A percentile compares a stretch with the other conserved stretches of the same genome.
phyloP scores from a whole-genome alignment of 2,329 filamentous ascomycete species.

The Monosporascus sp. region DNA sequence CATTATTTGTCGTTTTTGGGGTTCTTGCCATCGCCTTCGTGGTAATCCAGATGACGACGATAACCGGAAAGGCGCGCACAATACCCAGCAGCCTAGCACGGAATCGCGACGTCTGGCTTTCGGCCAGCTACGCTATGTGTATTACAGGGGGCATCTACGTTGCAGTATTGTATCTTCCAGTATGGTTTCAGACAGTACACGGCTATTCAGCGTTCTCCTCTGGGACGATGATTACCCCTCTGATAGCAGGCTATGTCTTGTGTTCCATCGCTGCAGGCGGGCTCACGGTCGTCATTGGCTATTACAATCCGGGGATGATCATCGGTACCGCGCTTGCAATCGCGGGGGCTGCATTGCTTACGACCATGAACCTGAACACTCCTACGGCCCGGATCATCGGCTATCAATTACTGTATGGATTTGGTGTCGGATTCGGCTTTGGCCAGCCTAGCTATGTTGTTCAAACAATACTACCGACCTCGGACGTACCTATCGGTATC shows the following conservation, averaged over 20 bases:
- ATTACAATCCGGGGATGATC: slow-evolving; percentile 12
- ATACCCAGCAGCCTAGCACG: slow-evolving; percentile 3
- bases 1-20: slow-evolving; percentile 1
- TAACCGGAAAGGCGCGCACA: slow-evolving; percentile 1
- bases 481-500: slow-evolving; percentile 12
- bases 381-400: slow-evolving; percentile 8
- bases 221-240: slow-evolving; percentile 2
- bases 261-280: slow-evolving; percentile 7
- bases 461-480: slow-evolving; percentile 8
- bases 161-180: slow-evolving; percentile 4
- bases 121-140: slow-evolving; percentile 9
- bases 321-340: slow-evolving; percentile 6
- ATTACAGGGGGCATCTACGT: slow-evolving; percentile 10
- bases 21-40: not conserved
- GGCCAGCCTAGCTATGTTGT: slow-evolving; percentile 14
- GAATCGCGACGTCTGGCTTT: slow-evolving; percentile 13
- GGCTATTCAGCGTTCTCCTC: slow-evolving; percentile 6
- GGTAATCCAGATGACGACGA: slow-evolving; percentile 1
- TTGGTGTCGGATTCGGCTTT: slow-evolving; percentile 14
- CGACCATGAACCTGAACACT: slow-evolving; percentile 6
- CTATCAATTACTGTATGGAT: slow-evolving; percentile 11
- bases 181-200: slow-evolving; percentile 8
- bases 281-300: slow-evolving; percentile 7
- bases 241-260: slow-evolving; percentile 7
- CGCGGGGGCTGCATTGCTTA: slow-evolving; percentile 10